Evolutionary conservation across 2,329 filamentous ascomycete species (phyloP).

Genomic region (Exophiala aquamarina): DNA sequence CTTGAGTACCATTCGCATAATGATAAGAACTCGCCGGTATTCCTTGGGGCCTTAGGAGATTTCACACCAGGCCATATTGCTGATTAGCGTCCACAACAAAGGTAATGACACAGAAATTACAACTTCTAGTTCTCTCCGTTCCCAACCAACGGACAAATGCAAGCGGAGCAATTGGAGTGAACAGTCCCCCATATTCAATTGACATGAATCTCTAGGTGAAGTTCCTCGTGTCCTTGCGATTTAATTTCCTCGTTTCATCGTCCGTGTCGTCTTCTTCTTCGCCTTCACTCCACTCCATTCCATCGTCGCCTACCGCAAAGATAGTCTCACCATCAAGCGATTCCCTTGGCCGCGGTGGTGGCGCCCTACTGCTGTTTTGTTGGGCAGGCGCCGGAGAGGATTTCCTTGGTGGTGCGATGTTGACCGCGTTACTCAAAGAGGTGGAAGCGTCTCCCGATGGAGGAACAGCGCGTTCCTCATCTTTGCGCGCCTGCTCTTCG

Average conservation of each 20-base stretch:
- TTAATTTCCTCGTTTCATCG: slow-evolving; percentile 51
- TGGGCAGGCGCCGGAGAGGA: slow-evolving; percentile 13
- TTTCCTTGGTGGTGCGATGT: slow-evolving; percentile 6
- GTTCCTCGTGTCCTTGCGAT: slow-evolving; percentile 36
- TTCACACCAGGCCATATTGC: no score
- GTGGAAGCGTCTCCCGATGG: slow-evolving; percentile 20
- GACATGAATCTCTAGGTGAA: no score
- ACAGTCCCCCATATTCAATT: no score
- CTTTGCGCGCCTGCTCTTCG: slow-evolving; percentile 35
- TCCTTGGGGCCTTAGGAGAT: no score
- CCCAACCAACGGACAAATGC: no score
- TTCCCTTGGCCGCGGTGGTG: slow-evolving; percentile 47
- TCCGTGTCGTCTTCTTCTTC: slow-evolving; percentile 60
- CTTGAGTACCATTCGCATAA: no score
- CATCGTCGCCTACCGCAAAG: slow-evolving; percentile 86
- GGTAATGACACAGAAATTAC: no score
- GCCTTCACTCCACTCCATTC: slow-evolving; percentile 75
- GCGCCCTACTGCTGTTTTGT: slow-evolving; percentile 19
- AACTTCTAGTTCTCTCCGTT: no score
- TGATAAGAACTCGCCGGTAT: no score
- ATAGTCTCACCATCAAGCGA: slow-evolving; percentile 88
- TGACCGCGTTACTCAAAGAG: slow-evolving; percentile 25
- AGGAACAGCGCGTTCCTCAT: slow-evolving; percentile 27
- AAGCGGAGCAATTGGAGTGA: no score
- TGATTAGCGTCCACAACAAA: no score